These are phyloP conservation scores for Mycena galericulata DNA, from an alignment of 768 basidiomycete genomes.

Conservation along the genomic window DNA sequence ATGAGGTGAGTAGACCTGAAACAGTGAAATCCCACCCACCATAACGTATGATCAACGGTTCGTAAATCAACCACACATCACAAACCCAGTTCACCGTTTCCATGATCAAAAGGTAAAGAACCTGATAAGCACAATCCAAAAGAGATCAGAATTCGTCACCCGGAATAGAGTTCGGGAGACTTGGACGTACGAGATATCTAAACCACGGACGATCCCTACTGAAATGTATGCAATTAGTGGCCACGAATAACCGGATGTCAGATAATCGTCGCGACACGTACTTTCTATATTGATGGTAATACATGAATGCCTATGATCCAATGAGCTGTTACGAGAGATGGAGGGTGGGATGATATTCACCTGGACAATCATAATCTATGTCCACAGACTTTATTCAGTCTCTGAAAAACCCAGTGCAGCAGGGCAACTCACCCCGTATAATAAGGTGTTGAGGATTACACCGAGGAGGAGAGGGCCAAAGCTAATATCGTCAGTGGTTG, in stretches of 20 bases:
- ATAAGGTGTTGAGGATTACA: conserved; percentile 22
- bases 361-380: conserved; percentile 20
- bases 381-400: not conserved
- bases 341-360: not conserved
- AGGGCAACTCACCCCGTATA: conserved; percentile 17
- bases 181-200: too few relatives aligned
- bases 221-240: too few relatives aligned
- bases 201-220: too few relatives aligned
- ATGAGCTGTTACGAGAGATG: too few relatives aligned
- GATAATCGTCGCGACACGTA: too few relatives aligned
- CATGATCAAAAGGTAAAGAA: conserved; percentile 8
- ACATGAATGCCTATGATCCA: conserved; percentile 14
- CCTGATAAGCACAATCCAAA: not conserved
- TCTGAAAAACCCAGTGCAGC: not conserved
- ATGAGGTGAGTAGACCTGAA: not conserved
- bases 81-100: conserved; percentile 21
- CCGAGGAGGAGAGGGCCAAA: conserved; percentile 28
- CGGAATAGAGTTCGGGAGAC: not conserved
- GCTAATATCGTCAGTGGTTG: not conserved
- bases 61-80: conserved; percentile 12
- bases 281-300: conserved; percentile 20
- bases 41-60: conserved; percentile 13
- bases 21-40: not conserved
- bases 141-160: too few relatives aligned
- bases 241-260: too few relatives aligned